Evolutionary conservation across 75 land plant species (phyloP).

Genomic region (Picea glauca): DNA sequence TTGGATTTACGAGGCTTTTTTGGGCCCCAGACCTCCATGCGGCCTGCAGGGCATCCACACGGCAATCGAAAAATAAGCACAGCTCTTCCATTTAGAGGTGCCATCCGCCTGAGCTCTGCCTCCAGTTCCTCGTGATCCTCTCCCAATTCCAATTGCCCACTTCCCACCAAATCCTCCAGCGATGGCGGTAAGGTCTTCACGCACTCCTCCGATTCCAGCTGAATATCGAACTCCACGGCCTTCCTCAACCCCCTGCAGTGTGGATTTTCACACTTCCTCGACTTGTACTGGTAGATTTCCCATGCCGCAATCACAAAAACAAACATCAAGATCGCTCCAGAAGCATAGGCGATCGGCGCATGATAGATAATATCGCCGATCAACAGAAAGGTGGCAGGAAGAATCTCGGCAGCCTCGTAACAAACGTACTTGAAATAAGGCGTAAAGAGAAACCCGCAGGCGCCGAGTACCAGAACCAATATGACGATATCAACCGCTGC

Average conservation of each 20-base stretch:
- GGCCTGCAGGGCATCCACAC: constrained; percentile 74
- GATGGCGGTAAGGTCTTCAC: constrained; percentile 31
- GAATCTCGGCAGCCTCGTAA: constrained; percentile 33
- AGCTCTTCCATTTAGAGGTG: constrained; percentile 75
- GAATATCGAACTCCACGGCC: constrained; percentile 82
- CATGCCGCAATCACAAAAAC: constrained; percentile 31
- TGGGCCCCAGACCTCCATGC: constrained; percentile 80
- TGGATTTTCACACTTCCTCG: constrained; percentile 72
- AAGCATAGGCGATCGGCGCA: constrained; percentile 50
- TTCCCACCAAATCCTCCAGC: constrained; percentile 30
- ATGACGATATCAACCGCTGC: constrained; percentile 61
- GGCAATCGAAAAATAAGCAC: constrained; percentile 74
- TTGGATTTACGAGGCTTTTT: constrained; percentile 58
- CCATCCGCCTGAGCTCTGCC: constrained; percentile 77
- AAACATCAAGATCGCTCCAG: constrained; percentile 36
- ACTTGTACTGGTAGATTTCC: constrained; percentile 41
- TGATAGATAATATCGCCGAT: constrained; percentile 46
- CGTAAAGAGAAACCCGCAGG: constrained; percentile 51
- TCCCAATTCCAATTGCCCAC: constrained; percentile 41
- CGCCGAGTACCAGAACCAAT: constrained; percentile 49
- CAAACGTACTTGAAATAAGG: constrained; percentile 58
- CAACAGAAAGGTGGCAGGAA: constrained; percentile 31
- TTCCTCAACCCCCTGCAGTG: constrained; percentile 64
- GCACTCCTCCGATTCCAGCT: constrained; percentile 78
- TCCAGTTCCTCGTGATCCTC: constrained; percentile 76